Conservation (phyloP, 352 stramenopile species). For the Phytophthora sansomeana region DNA sequence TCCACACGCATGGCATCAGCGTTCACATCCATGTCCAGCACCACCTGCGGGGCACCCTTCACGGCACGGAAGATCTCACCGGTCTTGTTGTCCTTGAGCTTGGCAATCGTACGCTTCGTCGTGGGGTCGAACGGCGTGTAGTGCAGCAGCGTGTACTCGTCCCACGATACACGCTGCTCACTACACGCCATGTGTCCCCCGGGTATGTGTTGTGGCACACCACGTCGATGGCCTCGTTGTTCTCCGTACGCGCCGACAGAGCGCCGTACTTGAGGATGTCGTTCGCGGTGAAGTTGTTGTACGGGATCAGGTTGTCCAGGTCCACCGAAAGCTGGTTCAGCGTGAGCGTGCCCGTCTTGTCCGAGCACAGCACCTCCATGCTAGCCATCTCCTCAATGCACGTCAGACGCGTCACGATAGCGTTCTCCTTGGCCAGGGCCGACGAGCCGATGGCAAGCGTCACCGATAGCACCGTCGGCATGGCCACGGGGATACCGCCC, state of each 20-base stretch:
- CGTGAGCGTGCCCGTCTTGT: conserved; percentile 96
- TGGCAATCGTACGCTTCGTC: conserved; percentile 93
- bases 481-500: conserved; percentile 93
- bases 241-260: conserved; percentile 72
- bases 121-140: conserved; percentile 88
- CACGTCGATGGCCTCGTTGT: conserved; percentile 80
- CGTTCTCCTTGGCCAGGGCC: conserved; percentile 90
- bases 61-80: conserved; percentile 89
- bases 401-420: conserved; percentile 92
- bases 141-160: conserved; percentile 79
- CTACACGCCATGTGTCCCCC: conserved; percentile 80
- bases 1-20: conserved; percentile 57
- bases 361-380: conserved; percentile 95
- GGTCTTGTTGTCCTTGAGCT: conserved; percentile 82
- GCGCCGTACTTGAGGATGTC: conserved; percentile 75
- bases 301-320: conserved; percentile 81
- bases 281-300: conserved; percentile 64
- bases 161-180: too few species aligned
- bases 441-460: conserved; percentile 93
- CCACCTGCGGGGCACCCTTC: conserved; percentile 94
- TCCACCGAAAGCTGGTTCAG: conserved; percentile 97
- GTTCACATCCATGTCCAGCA: conserved; percentile 86
- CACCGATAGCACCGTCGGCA: conserved; percentile 93
- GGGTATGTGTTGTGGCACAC: conserved; percentile 82
- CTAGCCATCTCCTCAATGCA: conserved; percentile 94